phyloP scores from a whole-genome alignment of 805 yeast genomes.

The Wickerhamomyces queroliae region DNA sequence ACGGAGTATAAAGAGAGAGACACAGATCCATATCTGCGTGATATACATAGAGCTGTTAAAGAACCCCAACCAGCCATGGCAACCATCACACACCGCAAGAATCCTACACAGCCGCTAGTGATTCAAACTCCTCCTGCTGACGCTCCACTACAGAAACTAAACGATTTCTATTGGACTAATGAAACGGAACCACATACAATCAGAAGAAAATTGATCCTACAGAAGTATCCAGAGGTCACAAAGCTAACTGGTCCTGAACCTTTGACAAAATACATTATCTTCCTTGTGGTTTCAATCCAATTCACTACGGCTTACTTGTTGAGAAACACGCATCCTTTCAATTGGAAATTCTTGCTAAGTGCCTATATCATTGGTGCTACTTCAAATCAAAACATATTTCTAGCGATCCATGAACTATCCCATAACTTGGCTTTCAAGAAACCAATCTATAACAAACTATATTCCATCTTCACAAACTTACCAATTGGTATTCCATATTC shows the following conservation, averaged over 20 bases:
- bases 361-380: constrained; percentile 86
- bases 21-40: too few relatives aligned
- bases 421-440: constrained; percentile 81
- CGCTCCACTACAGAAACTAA: constrained; percentile 28
- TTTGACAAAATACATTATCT: constrained; percentile 68
- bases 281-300: constrained; percentile 64
- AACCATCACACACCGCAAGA: constrained; percentile 23
- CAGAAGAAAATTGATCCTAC: constrained; percentile 67
- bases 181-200: constrained; percentile 75
- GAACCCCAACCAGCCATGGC: constrained; percentile 10
- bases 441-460: constrained; percentile 72
- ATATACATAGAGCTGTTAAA: not conserved
- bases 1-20: too few relatives aligned
- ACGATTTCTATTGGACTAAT: constrained; percentile 81
- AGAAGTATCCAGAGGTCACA: constrained; percentile 72
- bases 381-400: constrained; percentile 73
- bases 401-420: constrained; percentile 83
- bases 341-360: constrained; percentile 53
- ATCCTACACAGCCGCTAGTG: constrained; percentile 16
- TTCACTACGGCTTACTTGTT: constrained; percentile 56
- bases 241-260: constrained; percentile 86
- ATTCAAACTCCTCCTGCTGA: constrained; percentile 27
- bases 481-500: constrained; percentile 91
- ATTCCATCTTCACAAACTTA: constrained; percentile 69
- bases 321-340: constrained; percentile 45